phyloP scores from a whole-genome alignment of 2,329 filamentous ascomycete species.

The Cladosporium colombiae region DNA sequence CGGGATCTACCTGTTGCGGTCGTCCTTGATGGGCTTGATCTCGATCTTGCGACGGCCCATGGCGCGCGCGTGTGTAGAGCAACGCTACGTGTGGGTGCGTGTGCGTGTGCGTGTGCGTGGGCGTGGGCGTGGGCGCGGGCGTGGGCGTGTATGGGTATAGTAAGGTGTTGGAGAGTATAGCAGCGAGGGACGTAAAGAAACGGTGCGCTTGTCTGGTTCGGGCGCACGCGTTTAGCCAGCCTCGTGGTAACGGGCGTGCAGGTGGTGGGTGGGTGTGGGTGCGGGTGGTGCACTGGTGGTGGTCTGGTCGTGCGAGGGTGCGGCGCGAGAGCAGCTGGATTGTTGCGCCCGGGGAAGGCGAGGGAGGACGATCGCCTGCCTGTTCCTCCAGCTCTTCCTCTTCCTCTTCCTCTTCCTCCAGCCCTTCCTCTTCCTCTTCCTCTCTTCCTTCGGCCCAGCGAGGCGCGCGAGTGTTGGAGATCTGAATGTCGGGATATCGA shows the following conservation, averaged over 20 bases:
- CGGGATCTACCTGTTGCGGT: conserved; percentile 25
- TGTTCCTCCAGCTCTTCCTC: neutral
- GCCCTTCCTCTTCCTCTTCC: neutral
- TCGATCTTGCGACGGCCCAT: conserved; percentile 99
- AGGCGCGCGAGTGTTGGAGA: neutral
- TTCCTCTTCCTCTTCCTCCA: neutral
- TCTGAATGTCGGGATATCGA: neutral
- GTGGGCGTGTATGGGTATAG: neutral
- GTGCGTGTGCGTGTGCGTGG: neutral
- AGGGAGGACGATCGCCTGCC: neutral
- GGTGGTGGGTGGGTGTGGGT: neutral
- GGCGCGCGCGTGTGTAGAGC: conserved; percentile 3
- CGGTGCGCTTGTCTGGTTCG: conserved; percentile 6
- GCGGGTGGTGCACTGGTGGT: neutral
- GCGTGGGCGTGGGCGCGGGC: no score
- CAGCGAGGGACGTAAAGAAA: neutral
- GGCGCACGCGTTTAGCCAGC: conserved; percentile 5
- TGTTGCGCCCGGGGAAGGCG: neutral
- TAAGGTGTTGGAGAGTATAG: neutral
- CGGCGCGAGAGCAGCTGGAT: neutral
- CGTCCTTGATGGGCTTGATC: conserved; percentile 91
- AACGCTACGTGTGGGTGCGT: neutral
- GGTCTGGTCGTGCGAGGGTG: neutral
- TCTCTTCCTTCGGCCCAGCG: neutral
- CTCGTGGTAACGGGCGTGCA: conserved; percentile 13